Conservation (phyloP, 225 moss, liverwort and hornwort species). For the Ulota crispa region DNA sequence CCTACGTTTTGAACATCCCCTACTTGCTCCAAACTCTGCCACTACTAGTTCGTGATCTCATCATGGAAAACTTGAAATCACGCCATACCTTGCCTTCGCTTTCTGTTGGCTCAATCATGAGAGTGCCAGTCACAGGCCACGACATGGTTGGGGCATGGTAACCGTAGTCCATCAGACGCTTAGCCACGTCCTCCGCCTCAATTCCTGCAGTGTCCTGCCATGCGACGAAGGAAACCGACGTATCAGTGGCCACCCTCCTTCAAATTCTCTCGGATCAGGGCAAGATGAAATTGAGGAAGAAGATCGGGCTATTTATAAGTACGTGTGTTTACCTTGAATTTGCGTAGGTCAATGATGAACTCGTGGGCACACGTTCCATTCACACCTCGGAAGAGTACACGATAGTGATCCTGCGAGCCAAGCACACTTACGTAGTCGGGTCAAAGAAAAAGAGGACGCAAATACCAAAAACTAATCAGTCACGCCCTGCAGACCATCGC, state of each 20-base stretch:
- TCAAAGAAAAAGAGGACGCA: neutral
- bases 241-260: constrained; percentile 7
- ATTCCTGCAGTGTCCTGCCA: constrained; percentile 76
- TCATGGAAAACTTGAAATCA: neutral
- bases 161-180: constrained; percentile 96
- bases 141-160: constrained; percentile 99
- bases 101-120: constrained; percentile 99
- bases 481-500: neutral
- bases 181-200: constrained; percentile 96
- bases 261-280: neutral
- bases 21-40: neutral
- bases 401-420: constrained; percentile 68
- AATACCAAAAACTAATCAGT: neutral
- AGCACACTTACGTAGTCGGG: neutral
- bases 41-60: neutral
- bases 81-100: constrained; percentile 84
- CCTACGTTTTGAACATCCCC: neutral
- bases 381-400: constrained; percentile 79
- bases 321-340: constrained; percentile 64
- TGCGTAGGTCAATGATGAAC: constrained; percentile 89
- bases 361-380: constrained; percentile 96
- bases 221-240: neutral
- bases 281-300: neutral
- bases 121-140: constrained; percentile 92
- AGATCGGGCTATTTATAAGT: neutral